These are phyloP conservation scores for Cercospora berteroae DNA, from an alignment of 2,329 filamentous ascomycete genomes.

Conservation along the genomic window DNA sequence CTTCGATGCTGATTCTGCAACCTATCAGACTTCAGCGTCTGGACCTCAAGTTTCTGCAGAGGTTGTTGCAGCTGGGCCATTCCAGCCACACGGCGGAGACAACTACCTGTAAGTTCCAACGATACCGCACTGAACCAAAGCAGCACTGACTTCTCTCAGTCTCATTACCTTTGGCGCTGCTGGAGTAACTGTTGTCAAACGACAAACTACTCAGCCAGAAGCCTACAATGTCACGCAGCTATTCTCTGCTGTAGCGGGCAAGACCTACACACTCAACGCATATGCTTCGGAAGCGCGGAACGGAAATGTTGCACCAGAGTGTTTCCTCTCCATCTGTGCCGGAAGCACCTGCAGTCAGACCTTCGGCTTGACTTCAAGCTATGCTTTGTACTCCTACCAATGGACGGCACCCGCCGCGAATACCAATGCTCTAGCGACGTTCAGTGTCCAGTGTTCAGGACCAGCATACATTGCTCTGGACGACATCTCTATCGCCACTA, in stretches of 20 bases:
- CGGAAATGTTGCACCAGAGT: slow-evolving; percentile 6
- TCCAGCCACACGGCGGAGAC: slow-evolving; percentile 11
- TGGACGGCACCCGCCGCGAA: slow-evolving; percentile 2
- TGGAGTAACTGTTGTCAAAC: neutral
- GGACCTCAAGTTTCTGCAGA: slow-evolving; percentile 3
- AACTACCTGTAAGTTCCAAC: slow-evolving; percentile 3
- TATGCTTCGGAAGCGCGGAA: slow-evolving; percentile 14
- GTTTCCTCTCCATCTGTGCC: slow-evolving; percentile 14
- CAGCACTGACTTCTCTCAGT: neutral
- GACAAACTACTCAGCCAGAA: neutral
- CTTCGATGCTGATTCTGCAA: slow-evolving; percentile 3
- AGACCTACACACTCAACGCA: slow-evolving; percentile 6
- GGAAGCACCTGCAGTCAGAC: slow-evolving; percentile 6
- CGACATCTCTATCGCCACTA: slow-evolving; percentile 2
- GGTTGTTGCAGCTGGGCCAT: slow-evolving; percentile 1
- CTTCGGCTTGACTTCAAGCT: neutral
- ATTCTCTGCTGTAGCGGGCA: slow-evolving; percentile 9
- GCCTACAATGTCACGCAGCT: slow-evolving; percentile 18
- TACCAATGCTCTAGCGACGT: neutral
- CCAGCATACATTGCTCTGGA: slow-evolving; percentile 11
- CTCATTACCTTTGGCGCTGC: slow-evolving; percentile 9
- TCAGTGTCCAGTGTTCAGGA: slow-evolving; percentile 5
- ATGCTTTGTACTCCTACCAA: slow-evolving; percentile 5
- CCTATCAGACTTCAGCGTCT: neutral
- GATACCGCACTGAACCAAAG: neutral